Base-by-base conservation (phyloP, 1,139 yeast genomes). In the Geotrichum restrictum region DNA sequence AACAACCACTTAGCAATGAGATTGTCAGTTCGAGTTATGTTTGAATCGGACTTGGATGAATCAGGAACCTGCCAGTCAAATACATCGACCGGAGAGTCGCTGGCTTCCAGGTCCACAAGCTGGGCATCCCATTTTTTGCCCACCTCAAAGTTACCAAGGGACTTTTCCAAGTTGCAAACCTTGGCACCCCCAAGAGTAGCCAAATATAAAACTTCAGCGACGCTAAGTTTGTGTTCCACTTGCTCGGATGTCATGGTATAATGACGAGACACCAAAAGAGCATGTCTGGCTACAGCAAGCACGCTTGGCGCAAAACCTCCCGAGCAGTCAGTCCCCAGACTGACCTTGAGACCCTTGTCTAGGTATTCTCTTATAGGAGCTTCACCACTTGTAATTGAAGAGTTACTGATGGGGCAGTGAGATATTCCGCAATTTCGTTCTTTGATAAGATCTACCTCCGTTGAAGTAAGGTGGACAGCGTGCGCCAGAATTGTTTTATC, bases 401-500 rank as follows among this genome's bases (percentile, higher is more conserved):
- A 82, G 66, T 93, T 93, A 36, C 96, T 86, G 13, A 91, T 81
- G 3, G 98, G 98, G 68, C 98, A 93, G 69, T 93, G 98, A 6
- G 96, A 81, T 18, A 93, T 79, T 14, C 97, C 95, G 32, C 89
- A 74, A 5, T 79, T 71, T 31, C 78, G 75, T 10, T 64, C 59
- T 58, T 75, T 75, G 49, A 93, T 73, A 22, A 85, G 59, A 19
- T 75, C 70, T 48, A 83, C 74, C 66, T 93, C 98, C 2, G 75
- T 75, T 1, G 79, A 80, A 0, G 80, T 63, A 53, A 93, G 71
- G 64, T 91, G 96, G 41, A 93, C 75, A 33, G 94, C 95, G 67
- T 93, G 98, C 0, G 98, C 98, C 58, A 93, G 72, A 34, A 88
- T 81, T 0, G 98, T 91, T 56, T 79, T 78, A 0, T 74, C 68